Evolutionary conservation across 345 rosid species (phyloP).

Genomic region (Luvunga scandens): DNA sequence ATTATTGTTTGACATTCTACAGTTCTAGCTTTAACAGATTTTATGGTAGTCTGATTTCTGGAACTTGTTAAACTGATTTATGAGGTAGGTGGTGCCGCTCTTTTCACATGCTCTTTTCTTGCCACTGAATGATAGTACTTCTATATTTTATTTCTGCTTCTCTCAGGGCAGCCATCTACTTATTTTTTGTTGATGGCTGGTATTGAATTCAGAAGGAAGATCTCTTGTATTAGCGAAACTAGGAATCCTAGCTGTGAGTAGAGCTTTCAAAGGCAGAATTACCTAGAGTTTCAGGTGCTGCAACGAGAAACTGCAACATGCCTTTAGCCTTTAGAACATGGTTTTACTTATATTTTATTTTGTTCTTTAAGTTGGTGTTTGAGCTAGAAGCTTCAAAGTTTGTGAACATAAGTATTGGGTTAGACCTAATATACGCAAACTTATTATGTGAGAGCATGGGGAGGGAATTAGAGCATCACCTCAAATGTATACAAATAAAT

Average conservation of each 20-base stretch:
- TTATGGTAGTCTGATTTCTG: neutral
- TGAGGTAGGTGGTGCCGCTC: neutral
- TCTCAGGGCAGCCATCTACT: neutral
- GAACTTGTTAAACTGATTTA: neutral
- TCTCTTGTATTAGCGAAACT: neutral
- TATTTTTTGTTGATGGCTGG: neutral
- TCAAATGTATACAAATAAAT: neutral
- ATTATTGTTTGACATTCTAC: constrained; percentile 4
- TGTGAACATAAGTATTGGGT: neutral
- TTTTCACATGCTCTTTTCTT: neutral
- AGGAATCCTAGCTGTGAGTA: neutral
- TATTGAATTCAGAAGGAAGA: neutral
- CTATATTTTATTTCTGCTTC: neutral
- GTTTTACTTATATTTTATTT: neutral
- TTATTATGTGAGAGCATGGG: neutral
- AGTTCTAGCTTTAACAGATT: constrained; percentile 4
- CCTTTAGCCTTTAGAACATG: neutral
- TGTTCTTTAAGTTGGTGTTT: neutral
- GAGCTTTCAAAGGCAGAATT: neutral
- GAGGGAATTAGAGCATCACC: neutral
- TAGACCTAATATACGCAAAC: neutral
- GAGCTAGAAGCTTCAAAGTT: neutral
- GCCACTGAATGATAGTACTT: neutral
- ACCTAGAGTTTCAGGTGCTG: neutral
- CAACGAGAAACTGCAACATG: neutral